These are phyloP conservation scores for Colletotrichum sp. DNA, from an alignment of 2,329 filamentous ascomycete species.

Conservation along the genomic window DNA sequence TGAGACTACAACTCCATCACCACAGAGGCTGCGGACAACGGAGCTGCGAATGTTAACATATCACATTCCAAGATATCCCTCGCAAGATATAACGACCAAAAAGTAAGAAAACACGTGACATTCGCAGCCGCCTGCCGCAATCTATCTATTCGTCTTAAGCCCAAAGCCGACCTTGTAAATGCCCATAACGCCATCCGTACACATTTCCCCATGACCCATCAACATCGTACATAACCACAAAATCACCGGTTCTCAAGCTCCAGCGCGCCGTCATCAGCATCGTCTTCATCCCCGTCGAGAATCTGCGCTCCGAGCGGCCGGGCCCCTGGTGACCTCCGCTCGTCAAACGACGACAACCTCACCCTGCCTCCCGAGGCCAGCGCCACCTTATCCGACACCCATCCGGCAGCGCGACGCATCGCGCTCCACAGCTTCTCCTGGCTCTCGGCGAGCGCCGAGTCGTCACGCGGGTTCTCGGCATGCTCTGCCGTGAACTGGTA, in stretches of 20 bases:
- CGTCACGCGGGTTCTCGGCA: conserved; percentile 73
- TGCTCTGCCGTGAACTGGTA: conserved; percentile 98
- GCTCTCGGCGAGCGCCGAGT: conserved; percentile 57
- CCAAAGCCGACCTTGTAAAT: neutral
- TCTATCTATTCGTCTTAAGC: neutral
- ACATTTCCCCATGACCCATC: neutral
- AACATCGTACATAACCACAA: neutral
- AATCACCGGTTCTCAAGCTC: conserved; percentile 46
- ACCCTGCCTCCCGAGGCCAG: conserved; percentile 62
- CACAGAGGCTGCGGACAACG: neutral
- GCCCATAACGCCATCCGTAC: neutral
- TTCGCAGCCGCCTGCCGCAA: neutral
- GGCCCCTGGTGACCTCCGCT: conserved; percentile 42
- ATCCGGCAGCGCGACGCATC: conserved; percentile 58
- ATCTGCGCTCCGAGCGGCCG: conserved; percentile 34
- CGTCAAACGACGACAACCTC: conserved; percentile 49
- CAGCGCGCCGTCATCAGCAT: conserved; percentile 42
- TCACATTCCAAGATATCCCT: neutral
- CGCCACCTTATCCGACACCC: conserved; percentile 63
- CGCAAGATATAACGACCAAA: neutral
- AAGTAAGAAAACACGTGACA: neutral
- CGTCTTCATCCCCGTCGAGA: conserved; percentile 47
- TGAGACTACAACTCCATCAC: neutral
- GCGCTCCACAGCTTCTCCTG: conserved; percentile 71
- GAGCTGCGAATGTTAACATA: neutral